Percentiles rank a stretch among this genome's conserved stretches.
Conservation (phyloP, 345 rosid species). For the Trapa incisa region DNA sequence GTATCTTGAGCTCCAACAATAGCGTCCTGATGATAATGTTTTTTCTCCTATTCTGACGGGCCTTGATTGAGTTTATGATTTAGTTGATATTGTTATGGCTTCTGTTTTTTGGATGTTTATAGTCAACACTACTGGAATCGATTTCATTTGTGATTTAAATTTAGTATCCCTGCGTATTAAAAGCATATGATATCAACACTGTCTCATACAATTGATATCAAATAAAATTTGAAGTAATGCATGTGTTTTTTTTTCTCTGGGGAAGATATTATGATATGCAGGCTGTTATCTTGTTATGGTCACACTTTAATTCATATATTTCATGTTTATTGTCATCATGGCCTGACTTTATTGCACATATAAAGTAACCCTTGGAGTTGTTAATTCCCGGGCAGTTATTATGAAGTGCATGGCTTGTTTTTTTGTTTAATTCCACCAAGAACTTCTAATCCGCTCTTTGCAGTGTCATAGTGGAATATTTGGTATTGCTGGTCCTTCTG, state of each 20-base stretch:
- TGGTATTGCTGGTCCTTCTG: neutral
- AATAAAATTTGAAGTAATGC: neutral
- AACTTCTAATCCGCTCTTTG: neutral
- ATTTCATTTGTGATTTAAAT: too few relatives aligned
- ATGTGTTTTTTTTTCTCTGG: neutral
- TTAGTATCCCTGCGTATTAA: too few relatives aligned
- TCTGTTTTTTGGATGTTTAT: too few relatives aligned
- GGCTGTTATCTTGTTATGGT: neutral
- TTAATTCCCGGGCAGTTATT: neutral
- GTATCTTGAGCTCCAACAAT: neutral
- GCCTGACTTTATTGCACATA: neutral
- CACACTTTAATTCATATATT: neutral
- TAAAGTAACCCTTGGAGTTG: neutral
- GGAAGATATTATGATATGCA: neutral
- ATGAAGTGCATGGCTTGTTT: neutral
- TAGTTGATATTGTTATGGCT: too few relatives aligned
- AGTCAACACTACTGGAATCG: too few relatives aligned
- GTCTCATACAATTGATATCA: neutral
- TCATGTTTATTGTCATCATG: neutral
- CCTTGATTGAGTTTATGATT: too few relatives aligned
- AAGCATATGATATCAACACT: neutral
- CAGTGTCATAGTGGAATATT: neutral
- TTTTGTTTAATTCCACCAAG: neutral
- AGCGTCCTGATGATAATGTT: neutral
- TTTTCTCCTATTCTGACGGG: too few relatives aligned